Evolutionary conservation across 2,329 filamentous ascomycete species (phyloP), one percentile per base, ranked within the genome.

Genomic region (Arthrobotrys conoides): DNA sequence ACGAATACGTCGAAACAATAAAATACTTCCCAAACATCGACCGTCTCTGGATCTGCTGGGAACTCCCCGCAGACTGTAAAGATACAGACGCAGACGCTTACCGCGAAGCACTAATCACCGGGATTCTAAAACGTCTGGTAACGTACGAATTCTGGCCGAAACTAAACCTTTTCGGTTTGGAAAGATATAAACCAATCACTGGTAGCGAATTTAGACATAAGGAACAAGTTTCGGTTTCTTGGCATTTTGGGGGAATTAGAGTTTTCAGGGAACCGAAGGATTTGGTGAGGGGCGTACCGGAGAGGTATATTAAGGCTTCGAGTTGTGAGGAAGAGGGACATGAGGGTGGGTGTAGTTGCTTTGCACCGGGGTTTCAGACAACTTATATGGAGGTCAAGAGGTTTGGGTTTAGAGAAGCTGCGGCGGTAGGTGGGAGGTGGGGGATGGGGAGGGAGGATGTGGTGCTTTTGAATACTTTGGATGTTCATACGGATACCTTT

Each of bases 21-120:
- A 61, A 61, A 61, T 61, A 61, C 36, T 61, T 61, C 57, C 57
- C 57, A 12, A 61, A 61, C 36, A 61, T 61, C 36, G 57, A 61
- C 22, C 33, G 57, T 2, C 36, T 61, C 18, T 61, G 57, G 57
- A 44, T 61, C 18, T 44, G 57, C 57, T 61, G 57, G 57, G 57
- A 61, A n/a, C 57, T 61, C 1, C 57, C 57, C 20, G n/a, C 36
- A n/a, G 57, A 61, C 36, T 61, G 57, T 16, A 24, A 41, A 20
- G 33, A 61, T 10, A 2, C 20, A 10, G 57, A 61, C 33, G 33
- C 36, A 44, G 57, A 61, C 12, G n/a, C 10, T 36, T 61, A 61
- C 20, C 57, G 57, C 18, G 36, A 61, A 27, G 57, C 57, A n/a
- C 14, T 61, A 18, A 33, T 61, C 0, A 20, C 36, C 4, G 57